Evolutionary conservation across 345 rosid genomes (phyloP).

Genomic region (Moringa oleifera): DNA sequence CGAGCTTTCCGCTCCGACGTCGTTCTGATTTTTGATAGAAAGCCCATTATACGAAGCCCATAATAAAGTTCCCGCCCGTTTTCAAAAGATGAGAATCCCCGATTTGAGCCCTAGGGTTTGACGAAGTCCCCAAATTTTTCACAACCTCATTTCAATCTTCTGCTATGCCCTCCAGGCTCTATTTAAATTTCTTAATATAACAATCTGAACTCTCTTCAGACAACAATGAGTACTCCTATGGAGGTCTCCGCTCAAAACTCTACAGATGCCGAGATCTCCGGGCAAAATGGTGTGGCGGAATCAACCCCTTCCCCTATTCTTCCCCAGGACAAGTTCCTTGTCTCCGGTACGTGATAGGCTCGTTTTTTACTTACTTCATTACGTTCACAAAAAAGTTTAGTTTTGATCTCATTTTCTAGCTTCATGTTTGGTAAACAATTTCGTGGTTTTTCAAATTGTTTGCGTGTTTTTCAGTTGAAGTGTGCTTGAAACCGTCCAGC

Average conservation of each 20-base stretch:
- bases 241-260: conserved; percentile 42
- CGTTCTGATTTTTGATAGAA: no score
- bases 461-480: conserved; percentile 55
- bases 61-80: conserved; percentile 17
- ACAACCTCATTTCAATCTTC: not conserved
- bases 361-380: not conserved
- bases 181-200: conserved; percentile 11
- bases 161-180: not conserved
- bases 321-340: conserved; percentile 44
- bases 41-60: not conserved
- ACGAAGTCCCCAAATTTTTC: not conserved
- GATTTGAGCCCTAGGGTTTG: conserved; percentile 5
- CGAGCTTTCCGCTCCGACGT: not conserved
- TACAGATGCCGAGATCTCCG: conserved; percentile 20
- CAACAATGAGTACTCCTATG: conserved; percentile 59
- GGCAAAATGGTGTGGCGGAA: conserved; percentile 23
- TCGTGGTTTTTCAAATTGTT: not conserved
- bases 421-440: not conserved
- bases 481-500: conserved; percentile 85
- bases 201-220: not conserved
- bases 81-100: not conserved
- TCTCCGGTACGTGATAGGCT: conserved; percentile 44
- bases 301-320: conserved; percentile 29
- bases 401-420: not conserved
- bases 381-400: not conserved